Evolutionary conservation across 108 stramenopile genomes (phyloP), one percentile per base, ranked within the genome.

Genomic region (Thalassiosira profunda): DNA sequence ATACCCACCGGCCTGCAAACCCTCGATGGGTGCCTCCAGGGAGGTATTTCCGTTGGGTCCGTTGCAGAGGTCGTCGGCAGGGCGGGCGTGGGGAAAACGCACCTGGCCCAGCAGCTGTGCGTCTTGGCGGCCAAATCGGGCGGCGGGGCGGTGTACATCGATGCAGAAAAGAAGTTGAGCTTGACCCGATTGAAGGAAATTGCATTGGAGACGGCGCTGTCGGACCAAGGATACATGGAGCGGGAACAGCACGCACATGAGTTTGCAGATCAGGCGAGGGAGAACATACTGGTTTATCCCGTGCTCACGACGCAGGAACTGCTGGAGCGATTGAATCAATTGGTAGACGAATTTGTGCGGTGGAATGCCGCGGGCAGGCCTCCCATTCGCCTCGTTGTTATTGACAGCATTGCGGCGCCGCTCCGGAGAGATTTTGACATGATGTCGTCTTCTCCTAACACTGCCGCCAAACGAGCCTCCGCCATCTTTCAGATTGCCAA

Each of bases 371-470:
- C 77, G 40, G 70, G 75, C 15, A 64, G 81, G 18, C 71, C 72
- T 47, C 86, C 86, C n/a, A 85, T 86, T 35, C 79, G 87, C 9
- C 46, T 92, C 47, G 15, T 92, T 46, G 73, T 95, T 17, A 58
- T 95, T 31, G 93, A 95, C 53, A 95, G 93, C 69, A 95, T 95
- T 56, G 90, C 93, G n/a, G 89, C 91, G 10, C 93, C 93, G 0
- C 57, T 82, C 26, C 71, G 74, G 36, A 77, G 86, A 37, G 93
- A 94, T 18, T 90, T 85, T 74, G 83, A 76, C 5, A 64, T 56
- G 21, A 42, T 61, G 9, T 51, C 61, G 20, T 49, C 63, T 21
- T 76, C 74, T 0, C 42, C 76, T 15, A 42, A 60, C 31, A 47
- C 70, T 20, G 86, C 86, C 5, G 67, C 79, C 4, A 54, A 77